Evolutionary conservation across 129 eudicot genomes (phyloP), one percentile per base, ranked within the genome.

Genomic region (Lactuca sativa): DNA sequence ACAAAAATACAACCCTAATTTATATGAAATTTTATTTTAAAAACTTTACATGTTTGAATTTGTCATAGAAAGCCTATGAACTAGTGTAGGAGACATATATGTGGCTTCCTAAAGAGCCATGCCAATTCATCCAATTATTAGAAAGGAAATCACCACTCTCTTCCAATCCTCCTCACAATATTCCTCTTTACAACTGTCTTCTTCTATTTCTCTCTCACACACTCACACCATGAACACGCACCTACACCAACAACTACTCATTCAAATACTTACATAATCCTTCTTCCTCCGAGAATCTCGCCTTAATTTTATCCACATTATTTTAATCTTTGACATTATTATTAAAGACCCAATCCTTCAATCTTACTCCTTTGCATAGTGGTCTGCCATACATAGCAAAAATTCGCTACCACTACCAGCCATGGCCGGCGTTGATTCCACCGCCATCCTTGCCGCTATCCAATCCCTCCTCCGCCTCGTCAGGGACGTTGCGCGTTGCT

Each of bases 391-490:
- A 51, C 62, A 36, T 56, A 49, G 69, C 52, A 51, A 36, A 31
- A 44, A 12, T 9, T 38, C 64, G 32, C 78, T 40, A 16, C 16
- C 44, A 14, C 63, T 14, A n/a, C 17, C 65, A 43, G 75, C 84
- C 58, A 83, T 83, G 92, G 88, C 95, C 83, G 84, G 85, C 83
- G 83, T 69, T 41, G 84, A 66, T 33, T 34, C 80, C 67, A 38
- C 79, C 65, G 67, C 74, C 59, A 59, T 72, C 69, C 55, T 64
- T 5, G 71, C 80, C 15, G 48, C 74, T 34, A 25, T 73, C 16
- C 74, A 67, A n/a, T 64, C 82, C 0, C 81, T 89, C 71, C 86
- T 85, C 82, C 88, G 78, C 34, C 81, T 90, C 3, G 85, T 95
- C 11, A 75, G 74, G 43, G 97, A 95, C 49, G 77, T 95, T 6